These are phyloP conservation scores for Cornus kousa DNA, from an alignment of 148 eudicot genomes.

Conservation along the genomic window DNA sequence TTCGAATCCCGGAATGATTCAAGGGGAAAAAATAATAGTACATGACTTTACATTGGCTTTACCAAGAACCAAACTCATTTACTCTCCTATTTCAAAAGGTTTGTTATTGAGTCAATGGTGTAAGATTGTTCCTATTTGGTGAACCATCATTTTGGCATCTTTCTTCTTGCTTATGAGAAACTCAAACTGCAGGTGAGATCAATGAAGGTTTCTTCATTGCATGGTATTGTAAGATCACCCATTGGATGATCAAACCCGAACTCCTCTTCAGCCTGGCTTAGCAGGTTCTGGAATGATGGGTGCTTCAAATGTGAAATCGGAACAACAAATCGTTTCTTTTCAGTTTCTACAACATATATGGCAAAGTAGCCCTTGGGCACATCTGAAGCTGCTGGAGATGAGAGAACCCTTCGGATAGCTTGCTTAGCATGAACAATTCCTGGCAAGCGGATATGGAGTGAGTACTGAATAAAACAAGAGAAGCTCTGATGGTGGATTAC, in stretches of 20 bases:
- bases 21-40: no score
- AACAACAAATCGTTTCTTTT: not conserved
- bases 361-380: not conserved
- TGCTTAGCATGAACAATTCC: constrained; percentile 8
- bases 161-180: no score
- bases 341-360: not conserved
- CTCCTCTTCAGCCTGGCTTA: constrained; percentile 15
- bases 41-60: no score
- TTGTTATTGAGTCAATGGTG: no score
- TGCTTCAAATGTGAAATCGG: not conserved
- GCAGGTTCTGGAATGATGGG: not conserved
- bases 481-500: no score
- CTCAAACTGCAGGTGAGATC: not conserved
- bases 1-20: no score
- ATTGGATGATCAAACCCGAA: constrained; percentile 6
- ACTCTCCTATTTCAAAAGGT: no score
- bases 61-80: no score
- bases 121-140: no score
- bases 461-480: no score
- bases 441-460: constrained; percentile 13
- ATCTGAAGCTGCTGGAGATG: not conserved
- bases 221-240: not conserved
- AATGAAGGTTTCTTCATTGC: not conserved
- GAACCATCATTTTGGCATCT: no score
- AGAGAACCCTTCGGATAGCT: constrained; percentile 9